Percentiles rank a stretch among this genome's conserved stretches.
Conservation (phyloP, 306 rosid genomes). For the Prunus persica region DNA sequence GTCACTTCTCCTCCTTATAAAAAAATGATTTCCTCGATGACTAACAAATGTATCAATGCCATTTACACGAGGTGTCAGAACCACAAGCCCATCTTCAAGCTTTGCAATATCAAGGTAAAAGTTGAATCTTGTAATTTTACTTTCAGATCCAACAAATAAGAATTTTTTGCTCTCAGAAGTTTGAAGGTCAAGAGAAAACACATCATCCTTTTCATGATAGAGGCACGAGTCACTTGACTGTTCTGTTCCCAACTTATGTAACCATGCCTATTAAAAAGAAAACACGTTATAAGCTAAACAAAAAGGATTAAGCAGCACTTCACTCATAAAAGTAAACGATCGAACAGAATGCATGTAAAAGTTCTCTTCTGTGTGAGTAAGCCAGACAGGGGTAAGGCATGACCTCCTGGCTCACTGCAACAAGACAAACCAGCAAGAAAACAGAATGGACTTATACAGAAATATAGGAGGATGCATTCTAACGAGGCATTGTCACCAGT, state of each 20-base stretch:
- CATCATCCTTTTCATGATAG: conserved; percentile 75
- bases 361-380: not conserved
- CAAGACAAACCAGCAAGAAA: not conserved
- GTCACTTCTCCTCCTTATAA: conserved; percentile 64
- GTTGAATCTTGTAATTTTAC: conserved; percentile 82
- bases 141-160: conserved; percentile 81
- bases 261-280: conserved; percentile 65
- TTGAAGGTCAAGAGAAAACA: conserved; percentile 63
- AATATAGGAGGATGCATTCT: not conserved
- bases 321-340: not conserved
- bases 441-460: not conserved
- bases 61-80: conserved; percentile 69
- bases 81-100: conserved; percentile 69
- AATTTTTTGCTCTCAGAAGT: conserved; percentile 85
- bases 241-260: conserved; percentile 72
- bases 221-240: conserved; percentile 74
- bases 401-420: not conserved
- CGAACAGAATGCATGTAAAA: not conserved
- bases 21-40: conserved; percentile 88
- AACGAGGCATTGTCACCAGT: not conserved
- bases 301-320: not conserved
- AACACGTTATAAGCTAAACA: conserved; percentile 13
- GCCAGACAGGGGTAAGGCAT: not conserved
- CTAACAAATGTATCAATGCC: conserved; percentile 74
- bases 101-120: conserved; percentile 79